Percentiles rank a stretch among this genome's conserved stretches.
phyloP scores from a whole-genome alignment of 1,284 basidiomycete genomes.

The Stereum hirsutum region DNA sequence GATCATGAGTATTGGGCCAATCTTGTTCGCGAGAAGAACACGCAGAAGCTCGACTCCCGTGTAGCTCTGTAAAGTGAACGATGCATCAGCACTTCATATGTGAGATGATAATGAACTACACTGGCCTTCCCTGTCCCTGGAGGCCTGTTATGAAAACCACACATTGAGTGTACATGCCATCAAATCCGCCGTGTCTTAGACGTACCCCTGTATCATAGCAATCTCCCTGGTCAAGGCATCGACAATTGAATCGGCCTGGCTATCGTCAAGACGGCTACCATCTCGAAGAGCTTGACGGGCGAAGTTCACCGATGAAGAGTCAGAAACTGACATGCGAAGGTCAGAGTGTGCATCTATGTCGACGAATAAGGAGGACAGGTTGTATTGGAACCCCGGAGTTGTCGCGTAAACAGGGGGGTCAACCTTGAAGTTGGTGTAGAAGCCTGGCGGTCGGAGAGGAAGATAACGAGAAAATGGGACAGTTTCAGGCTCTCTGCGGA shows the following conservation, averaged over 20 bases:
- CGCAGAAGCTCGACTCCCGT: conserved; percentile 14
- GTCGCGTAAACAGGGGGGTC: conserved; percentile 17
- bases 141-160: conserved; percentile 5
- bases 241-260: conserved; percentile 10
- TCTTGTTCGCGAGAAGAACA: conserved; percentile 12
- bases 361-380: conserved; percentile 15
- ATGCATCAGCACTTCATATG: neutral
- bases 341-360: conserved; percentile 10
- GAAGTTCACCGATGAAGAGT: conserved; percentile 11
- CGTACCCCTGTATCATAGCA: conserved; percentile 13
- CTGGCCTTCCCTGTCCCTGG: conserved; percentile 14
- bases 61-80: conserved; percentile 8
- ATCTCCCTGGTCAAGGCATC: conserved; percentile 10
- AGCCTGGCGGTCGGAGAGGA: conserved; percentile 6
- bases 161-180: neutral
- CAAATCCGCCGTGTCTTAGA: no score
- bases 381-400: conserved; percentile 16
- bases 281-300: conserved; percentile 6
- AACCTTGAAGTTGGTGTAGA: conserved; percentile 8
- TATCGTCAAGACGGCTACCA: conserved; percentile 9
- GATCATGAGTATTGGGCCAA: conserved; percentile 12
- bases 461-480: conserved; percentile 18
- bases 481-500: conserved; percentile 19
- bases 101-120: no score
- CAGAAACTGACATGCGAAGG: conserved; percentile 12